Conservation (phyloP, 495 filamentous ascomycete species). For the Chaetomidium leptoderma region DNA sequence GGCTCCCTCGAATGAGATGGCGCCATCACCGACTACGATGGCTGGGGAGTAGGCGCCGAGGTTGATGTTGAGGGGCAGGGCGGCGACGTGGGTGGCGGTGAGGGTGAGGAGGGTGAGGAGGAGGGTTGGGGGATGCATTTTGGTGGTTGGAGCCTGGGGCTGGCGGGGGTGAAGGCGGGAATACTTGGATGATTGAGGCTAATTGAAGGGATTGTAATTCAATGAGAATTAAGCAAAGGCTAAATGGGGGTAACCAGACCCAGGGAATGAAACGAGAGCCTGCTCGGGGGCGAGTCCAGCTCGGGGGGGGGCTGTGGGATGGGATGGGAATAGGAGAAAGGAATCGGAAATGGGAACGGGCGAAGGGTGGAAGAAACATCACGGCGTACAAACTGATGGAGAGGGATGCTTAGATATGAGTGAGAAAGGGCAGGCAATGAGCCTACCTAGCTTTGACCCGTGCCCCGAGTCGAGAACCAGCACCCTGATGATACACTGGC, state of each 20-base stretch:
- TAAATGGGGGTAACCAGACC: slow-evolving; percentile 1
- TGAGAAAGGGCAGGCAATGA: not conserved
- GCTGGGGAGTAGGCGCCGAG: slow-evolving; percentile 56
- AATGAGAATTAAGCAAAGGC: not conserved
- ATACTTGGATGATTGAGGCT: no score
- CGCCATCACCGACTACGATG: slow-evolving; percentile 56
- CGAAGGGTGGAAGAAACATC: not conserved
- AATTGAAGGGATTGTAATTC: not conserved
- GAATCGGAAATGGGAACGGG: not conserved
- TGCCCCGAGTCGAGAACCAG: no score
- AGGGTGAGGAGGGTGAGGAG: slow-evolving; percentile 12
- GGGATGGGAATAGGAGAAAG: not conserved
- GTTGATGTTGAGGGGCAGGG: slow-evolving; percentile 53
- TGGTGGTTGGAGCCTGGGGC: slow-evolving; percentile 9
- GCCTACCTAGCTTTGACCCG: no score
- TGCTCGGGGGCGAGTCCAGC: not conserved
- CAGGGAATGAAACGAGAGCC: not conserved
- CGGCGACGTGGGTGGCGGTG: slow-evolving; percentile 4
- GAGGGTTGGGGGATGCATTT: slow-evolving; percentile 21
- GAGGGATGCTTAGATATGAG: slow-evolving; percentile 1
- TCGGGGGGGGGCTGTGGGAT: not conserved
- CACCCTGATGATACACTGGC: not conserved
- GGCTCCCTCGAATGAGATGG: slow-evolving; percentile 42
- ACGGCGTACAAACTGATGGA: not conserved
- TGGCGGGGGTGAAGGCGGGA: no score